These are phyloP conservation scores for Solanum piurae DNA, from an alignment of 257 asterid genomes.

Conservation along the genomic window DNA sequence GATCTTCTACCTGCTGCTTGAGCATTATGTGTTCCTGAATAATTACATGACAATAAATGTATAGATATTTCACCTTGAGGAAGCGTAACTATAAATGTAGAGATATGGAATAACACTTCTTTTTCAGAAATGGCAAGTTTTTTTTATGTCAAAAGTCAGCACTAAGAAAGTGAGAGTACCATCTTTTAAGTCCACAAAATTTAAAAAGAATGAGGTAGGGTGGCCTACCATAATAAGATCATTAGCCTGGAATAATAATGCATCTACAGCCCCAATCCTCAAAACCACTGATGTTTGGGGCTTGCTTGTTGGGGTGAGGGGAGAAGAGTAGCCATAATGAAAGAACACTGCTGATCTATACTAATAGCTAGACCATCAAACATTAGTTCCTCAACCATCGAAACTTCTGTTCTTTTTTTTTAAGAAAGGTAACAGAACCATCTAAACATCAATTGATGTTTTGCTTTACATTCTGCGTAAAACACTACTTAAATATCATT, in stretches of 20 bases:
- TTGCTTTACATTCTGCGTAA: not conserved
- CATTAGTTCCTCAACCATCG: not conserved
- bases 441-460: not conserved
- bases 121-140: not conserved
- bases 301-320: not conserved
- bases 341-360: not conserved
- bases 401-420: not conserved
- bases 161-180: not conserved
- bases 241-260: not conserved
- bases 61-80: not conserved
- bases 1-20: slow-evolving; percentile 69
- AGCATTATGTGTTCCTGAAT: slow-evolving; percentile 51
- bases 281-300: not conserved
- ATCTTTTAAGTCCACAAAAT: not conserved
- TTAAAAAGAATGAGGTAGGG: not conserved
- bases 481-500: not conserved
- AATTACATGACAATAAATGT: not conserved
- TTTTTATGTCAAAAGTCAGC: not conserved
- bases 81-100: not conserved
- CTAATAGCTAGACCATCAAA: not conserved
- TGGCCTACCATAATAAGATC: not conserved
- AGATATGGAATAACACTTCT: not conserved
- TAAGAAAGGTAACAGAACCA: not conserved
- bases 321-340: not conserved
- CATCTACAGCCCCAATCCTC: not conserved